phyloP scores from a whole-genome alignment of 2,329 filamentous ascomycete genomes.

The Alternaria viburni region DNA sequence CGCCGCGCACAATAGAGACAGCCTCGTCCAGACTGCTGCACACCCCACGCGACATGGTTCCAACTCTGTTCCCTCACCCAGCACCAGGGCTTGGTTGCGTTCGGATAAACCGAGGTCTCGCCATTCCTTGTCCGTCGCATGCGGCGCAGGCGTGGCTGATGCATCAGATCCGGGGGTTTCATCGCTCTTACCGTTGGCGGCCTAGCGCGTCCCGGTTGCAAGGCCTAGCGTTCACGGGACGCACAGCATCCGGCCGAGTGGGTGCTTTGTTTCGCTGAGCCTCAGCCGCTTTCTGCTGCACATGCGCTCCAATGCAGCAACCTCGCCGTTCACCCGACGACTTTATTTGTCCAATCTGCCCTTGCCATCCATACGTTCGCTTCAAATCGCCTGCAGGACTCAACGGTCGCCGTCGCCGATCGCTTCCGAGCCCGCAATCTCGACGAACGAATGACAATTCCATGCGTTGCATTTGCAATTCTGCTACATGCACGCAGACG shows the following conservation, averaged over 20 bases:
- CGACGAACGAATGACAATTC: not conserved
- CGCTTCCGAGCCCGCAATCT: constrained; percentile 19
- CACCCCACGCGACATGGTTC: constrained; percentile 2
- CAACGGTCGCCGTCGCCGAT: constrained; percentile 34
- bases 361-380: constrained; percentile 13
- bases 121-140: constrained; percentile 14
- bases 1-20: not conserved
- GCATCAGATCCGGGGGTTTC: constrained; percentile 19
- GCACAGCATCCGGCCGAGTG: constrained; percentile 22
- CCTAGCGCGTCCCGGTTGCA: constrained; percentile 9
- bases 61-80: not conserved
- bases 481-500: constrained; percentile 1
- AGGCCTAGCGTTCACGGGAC: constrained; percentile 26
- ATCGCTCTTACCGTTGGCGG: not conserved
- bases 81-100: not conserved
- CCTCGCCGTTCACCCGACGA: constrained; percentile 30
- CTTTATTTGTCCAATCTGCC: constrained; percentile 12
- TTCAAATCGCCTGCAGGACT: constrained; percentile 20
- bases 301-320: constrained; percentile 27
- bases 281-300: constrained; percentile 19
- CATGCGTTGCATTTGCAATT: not conserved
- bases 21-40: constrained; percentile 1
- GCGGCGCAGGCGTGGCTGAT: constrained; percentile 23
- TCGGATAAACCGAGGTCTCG: constrained; percentile 18
- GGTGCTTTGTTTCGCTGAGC: constrained; percentile 22